Percentiles rank a stretch among this genome's conserved stretches.
These are phyloP conservation scores for Acephala macrosclerotiorum DNA, from an alignment of 2,329 filamentous ascomycete species.

Conservation along the genomic window DNA sequence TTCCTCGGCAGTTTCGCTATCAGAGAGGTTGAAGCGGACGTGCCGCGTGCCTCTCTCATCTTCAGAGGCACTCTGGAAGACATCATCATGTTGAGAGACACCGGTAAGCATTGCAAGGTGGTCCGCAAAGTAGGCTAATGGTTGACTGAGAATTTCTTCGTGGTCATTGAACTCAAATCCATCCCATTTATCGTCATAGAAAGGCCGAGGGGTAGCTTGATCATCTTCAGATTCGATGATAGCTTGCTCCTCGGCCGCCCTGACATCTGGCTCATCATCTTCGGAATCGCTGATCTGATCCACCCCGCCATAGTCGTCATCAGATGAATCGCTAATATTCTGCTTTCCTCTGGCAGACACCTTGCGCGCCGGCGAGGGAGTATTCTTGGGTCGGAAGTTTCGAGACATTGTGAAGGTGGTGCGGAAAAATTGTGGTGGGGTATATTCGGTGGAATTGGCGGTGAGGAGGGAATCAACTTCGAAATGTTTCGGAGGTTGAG, in stretches of 20 bases:
- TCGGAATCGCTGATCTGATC: slow-evolving; percentile 83
- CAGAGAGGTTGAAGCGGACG: slow-evolving; percentile 49
- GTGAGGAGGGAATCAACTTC: slow-evolving; percentile 25
- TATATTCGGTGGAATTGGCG: slow-evolving; percentile 28
- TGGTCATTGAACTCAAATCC: slow-evolving; percentile 56
- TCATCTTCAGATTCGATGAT: slow-evolving; percentile 63
- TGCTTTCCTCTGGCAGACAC: slow-evolving; percentile 23
- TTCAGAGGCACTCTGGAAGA: slow-evolving; percentile 20
- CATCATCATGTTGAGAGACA: not conserved
- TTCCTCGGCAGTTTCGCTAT: slow-evolving; percentile 65
- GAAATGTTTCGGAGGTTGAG: slow-evolving; percentile 8
- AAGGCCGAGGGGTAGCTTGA: slow-evolving; percentile 45
- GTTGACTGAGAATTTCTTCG: slow-evolving; percentile 26
- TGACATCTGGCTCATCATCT: slow-evolving; percentile 80
- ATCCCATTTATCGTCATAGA: slow-evolving; percentile 59
- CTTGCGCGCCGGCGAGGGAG: slow-evolving; percentile 45
- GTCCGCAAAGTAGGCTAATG: slow-evolving; percentile 45
- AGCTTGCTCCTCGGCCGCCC: slow-evolving; percentile 79
- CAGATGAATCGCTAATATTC: slow-evolving; percentile 58
- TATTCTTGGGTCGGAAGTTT: slow-evolving; percentile 59
- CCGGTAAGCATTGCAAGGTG: not conserved
- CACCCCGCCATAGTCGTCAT: slow-evolving; percentile 75
- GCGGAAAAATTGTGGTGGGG: slow-evolving; percentile 13
- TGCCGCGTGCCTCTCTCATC: slow-evolving; percentile 12
- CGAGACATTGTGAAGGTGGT: slow-evolving; percentile 46